Percentiles rank a stretch among this genome's conserved stretches.
Evolutionary conservation across 306 rosid genomes (phyloP).

Genomic region (Urtica urens): DNA sequence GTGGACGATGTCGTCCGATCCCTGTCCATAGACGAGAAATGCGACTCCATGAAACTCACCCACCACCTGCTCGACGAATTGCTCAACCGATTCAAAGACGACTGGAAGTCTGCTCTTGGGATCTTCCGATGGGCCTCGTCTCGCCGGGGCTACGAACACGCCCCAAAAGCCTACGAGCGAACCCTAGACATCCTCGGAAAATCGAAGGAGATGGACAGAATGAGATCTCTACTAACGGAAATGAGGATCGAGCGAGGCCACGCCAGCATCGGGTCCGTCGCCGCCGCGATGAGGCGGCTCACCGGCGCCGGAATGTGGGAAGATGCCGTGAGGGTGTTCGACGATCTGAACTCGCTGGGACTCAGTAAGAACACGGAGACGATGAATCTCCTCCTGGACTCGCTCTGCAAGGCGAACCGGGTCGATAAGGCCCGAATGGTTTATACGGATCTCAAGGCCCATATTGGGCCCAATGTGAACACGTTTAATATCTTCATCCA

Average conservation of each 20-base stretch:
- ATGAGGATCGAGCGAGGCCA: conserved; percentile 29
- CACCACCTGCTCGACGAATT: conserved; percentile 29
- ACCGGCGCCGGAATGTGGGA: conserved; percentile 74
- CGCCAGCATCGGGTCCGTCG: conserved; percentile 38
- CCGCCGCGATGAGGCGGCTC: conserved; percentile 71
- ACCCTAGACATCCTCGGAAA: conserved; percentile 70
- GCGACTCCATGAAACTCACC: conserved; percentile 31
- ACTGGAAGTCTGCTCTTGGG: conserved; percentile 81
- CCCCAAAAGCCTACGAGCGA: conserved; percentile 43
- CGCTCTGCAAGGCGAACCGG: conserved; percentile 67
- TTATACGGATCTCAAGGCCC: conserved; percentile 49
- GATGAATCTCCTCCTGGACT: conserved; percentile 78
- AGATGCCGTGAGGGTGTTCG: conserved; percentile 60
- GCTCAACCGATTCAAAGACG: conserved; percentile 59
- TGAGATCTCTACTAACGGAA: conserved; percentile 41
- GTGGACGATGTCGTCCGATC: conserved; percentile 44
- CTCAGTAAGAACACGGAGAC: conserved; percentile 63
- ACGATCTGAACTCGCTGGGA: conserved; percentile 47
- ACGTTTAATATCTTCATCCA: conserved; percentile 75
- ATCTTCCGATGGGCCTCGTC: conserved; percentile 66
- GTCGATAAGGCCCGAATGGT: conserved; percentile 58
- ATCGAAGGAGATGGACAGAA: conserved; percentile 54
- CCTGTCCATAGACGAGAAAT: conserved; percentile 35
- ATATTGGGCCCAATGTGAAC: conserved; percentile 56
- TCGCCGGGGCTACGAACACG: conserved; percentile 30